Base-by-base conservation (phyloP, 2,329 filamentous ascomycete species). In the Colletotrichum magnum region DNA sequence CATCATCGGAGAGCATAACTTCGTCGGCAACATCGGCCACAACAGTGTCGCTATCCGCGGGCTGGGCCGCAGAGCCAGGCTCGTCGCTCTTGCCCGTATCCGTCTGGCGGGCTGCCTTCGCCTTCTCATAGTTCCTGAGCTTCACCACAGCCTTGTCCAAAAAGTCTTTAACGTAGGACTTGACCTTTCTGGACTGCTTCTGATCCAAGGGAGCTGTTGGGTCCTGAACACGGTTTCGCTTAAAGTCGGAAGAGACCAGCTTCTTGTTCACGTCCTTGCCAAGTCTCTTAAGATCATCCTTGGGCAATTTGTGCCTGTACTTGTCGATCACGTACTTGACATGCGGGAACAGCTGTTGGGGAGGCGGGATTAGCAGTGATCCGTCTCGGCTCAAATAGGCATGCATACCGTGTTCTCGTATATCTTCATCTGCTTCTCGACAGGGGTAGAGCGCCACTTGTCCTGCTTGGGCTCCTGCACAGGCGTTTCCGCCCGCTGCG, bases 371-470 rank as follows among this genome's bases (percentile, higher is more conserved):
- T 48, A 64, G 68, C 24, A 28, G 5, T 10, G n/a, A 15, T 12
- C 15, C 26, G 56, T 28, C 32, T 36, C 13, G 6, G 6, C 6
- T 18, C 16, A 1, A 32, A 26, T 12, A 26, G 21, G 18, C 45
- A 6, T 32, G 84, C 93, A 79, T 86, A 97, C 94, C 59, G 94
- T 97, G 77, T 95, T 95, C 79, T 98, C 95, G 75, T 98, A 98
- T 2, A 97, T 86, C 83, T 94, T 97, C 88, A 94, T 97, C 81
- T 96, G 94, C 81, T 98, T 98, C 73, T 98, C 95, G 73, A 90
- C 79, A 1, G 91, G 85, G 39, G 91, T 79, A 68, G 86, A 87
- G 64, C 89, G 87, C 93, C 93, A 94, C 77, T 92, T 93, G 56
- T 94, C 91, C 74, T 87, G 86, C 74, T 88, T 91, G 6, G 85